phyloP scores from a whole-genome alignment of 805 yeast species.

The Candida ulmi region DNA sequence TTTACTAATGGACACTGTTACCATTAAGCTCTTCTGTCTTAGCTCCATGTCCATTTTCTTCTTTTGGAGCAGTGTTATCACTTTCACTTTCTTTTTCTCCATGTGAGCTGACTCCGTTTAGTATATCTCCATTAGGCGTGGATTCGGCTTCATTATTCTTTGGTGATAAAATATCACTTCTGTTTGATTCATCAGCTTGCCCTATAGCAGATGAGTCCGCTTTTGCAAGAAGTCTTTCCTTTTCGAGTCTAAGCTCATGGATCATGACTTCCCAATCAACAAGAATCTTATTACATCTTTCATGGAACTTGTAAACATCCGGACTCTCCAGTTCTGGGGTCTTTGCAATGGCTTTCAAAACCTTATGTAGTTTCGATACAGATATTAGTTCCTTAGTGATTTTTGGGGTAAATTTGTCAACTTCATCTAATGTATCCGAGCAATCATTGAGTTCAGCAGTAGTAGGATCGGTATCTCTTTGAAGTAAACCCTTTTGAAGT shows the following conservation, averaged over 20 bases:
- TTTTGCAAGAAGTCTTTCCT: slow-evolving; percentile 6
- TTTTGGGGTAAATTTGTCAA: slow-evolving; percentile 33
- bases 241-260: slow-evolving; percentile 32
- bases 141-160: neutral
- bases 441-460: slow-evolving; percentile 29
- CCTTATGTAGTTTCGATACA: slow-evolving; percentile 46
- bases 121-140: too few relatives aligned
- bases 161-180: neutral
- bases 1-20: too few relatives aligned
- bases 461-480: slow-evolving; percentile 33
- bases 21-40: too few relatives aligned
- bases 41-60: too few relatives aligned
- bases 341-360: slow-evolving; percentile 40
- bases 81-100: too few relatives aligned
- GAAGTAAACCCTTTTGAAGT: slow-evolving; percentile 44
- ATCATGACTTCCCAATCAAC: slow-evolving; percentile 35
- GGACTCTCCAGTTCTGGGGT: slow-evolving; percentile 35
- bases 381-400: slow-evolving; percentile 35
- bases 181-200: neutral
- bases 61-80: too few relatives aligned
- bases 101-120: too few relatives aligned
- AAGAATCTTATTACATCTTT: slow-evolving; percentile 35
- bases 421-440: slow-evolving; percentile 30
- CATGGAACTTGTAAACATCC: slow-evolving; percentile 40
- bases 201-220: slow-evolving; percentile 11